Conservation (phyloP, 2,329 filamentous ascomycete genomes). For the Ophiostoma sp. region DNA sequence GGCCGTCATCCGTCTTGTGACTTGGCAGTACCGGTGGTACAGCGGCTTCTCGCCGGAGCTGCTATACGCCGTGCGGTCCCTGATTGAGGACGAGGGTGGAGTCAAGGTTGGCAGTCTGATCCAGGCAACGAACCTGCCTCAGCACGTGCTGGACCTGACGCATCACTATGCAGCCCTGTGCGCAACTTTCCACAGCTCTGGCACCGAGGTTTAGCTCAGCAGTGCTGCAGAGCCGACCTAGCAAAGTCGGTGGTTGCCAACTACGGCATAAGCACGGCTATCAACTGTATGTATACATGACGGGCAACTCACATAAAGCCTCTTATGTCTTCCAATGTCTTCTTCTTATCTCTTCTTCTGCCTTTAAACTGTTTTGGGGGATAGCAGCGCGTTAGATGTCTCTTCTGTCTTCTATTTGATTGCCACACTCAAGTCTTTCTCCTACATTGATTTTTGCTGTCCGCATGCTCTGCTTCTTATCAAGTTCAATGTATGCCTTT, state of each 20-base stretch:
- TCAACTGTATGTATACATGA: neutral
- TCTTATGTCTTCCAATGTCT: neutral
- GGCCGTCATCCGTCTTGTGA: conserved; percentile 83
- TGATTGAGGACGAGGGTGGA: conserved; percentile 96
- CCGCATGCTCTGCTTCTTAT: neutral
- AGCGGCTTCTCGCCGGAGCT: conserved; percentile 96
- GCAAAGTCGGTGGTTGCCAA: neutral
- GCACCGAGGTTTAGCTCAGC: conserved; percentile 76
- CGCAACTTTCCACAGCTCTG: conserved; percentile 89
- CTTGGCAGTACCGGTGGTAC: conserved; percentile 99
- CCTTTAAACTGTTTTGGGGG: neutral
- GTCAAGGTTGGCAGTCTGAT: conserved; percentile 97
- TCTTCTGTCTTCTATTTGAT: neutral
- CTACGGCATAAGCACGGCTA: neutral
- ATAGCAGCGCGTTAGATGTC: neutral
- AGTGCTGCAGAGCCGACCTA: neutral
- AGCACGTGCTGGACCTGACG: conserved; percentile 87
- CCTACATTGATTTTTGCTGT: neutral
- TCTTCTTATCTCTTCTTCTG: neutral
- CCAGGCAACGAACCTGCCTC: conserved; percentile 88
- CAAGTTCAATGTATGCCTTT: neutral
- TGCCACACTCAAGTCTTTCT: neutral
- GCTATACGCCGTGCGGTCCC: conserved; percentile 76
- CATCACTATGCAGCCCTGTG: conserved; percentile 95
- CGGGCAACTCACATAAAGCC: neutral